Evolutionary conservation across 495 filamentous ascomycete species (phyloP), one percentile per base, ranked within the genome.

Genomic region (Aspergillus incahuasiensis): DNA sequence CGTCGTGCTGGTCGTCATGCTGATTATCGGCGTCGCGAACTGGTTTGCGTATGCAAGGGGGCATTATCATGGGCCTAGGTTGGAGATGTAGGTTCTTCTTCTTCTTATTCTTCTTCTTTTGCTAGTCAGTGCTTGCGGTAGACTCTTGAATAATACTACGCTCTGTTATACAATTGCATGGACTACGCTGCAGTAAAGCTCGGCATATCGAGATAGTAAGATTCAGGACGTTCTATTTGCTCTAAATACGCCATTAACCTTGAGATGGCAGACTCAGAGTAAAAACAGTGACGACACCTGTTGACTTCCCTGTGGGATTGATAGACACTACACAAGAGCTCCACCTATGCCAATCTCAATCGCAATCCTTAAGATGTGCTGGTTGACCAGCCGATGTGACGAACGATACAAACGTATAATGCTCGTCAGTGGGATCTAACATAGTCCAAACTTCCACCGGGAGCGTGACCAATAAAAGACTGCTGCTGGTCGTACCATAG

Each of bases 21-120:
- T 62, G 6, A 34, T 70, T 22, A 47, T 70, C 19, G 63, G 58
- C 1, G 40, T 62, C 3, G 40, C 48, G 40, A 70, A 70, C 32
- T 72, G 68, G 68, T 55, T 61, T 16, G 50, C 54, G 0, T 66
- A 69, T 56, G 69, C 66, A 6, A 56, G 56, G 42, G 54, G 43
- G 40, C 54, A 62, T 48, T 72, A 70, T 57, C 53, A 63, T 54
- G 69, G 69, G n/a, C 69, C 69, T 8, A 59, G 64, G 15, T 52
- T 69, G 38, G 62, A 65, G 38, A 20, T 51, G 19, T 58, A 46
- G 21, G 22, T 8, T n/a, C 3, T 21, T 11, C 13, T 35, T 12
- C 7, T 35, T 35, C 9, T 28, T 8, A 28, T 3, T 28, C 8
- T 28, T 3, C 8, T 8, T 28, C 3, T 28, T 4, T 28, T n/a